Percentiles rank a stretch among this genome's conserved stretches.
Evolutionary conservation across 2,329 filamentous ascomycete species (phyloP).

Genomic region (Epicoccum nigrum): DNA sequence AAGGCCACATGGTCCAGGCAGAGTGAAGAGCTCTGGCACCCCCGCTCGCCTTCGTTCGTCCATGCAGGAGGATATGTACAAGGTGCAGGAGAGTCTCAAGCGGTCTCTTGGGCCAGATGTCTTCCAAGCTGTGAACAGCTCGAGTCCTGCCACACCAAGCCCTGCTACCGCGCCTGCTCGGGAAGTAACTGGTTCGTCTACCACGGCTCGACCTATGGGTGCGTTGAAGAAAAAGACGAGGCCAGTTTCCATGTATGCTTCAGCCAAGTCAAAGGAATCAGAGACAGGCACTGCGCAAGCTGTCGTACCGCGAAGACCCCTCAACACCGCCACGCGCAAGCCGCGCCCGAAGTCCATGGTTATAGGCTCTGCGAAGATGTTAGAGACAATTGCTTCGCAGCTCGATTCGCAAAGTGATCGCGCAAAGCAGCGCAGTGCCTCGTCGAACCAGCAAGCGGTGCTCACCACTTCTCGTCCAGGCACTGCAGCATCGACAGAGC

Average conservation of each 20-base stretch:
- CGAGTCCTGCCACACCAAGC: constrained; percentile 2
- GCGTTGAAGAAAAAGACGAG: not conserved
- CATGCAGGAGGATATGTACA: constrained; percentile 20
- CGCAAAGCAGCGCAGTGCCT: constrained; percentile 6
- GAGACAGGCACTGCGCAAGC: not conserved
- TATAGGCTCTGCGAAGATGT: constrained; percentile 4
- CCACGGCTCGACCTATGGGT: not conserved
- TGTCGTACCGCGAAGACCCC: not conserved
- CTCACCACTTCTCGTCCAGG: constrained; percentile 7
- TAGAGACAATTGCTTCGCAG: constrained; percentile 7
- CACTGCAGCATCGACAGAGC: not conserved
- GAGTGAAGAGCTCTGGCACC: constrained; percentile 9
- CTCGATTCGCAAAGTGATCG: constrained; percentile 9
- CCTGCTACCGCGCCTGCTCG: not conserved
- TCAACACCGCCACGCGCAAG: constrained; percentile 7
- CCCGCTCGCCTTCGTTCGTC: constrained; percentile 7
- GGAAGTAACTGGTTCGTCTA: not conserved
- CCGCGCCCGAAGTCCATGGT: constrained; percentile 16
- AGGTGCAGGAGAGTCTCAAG: constrained; percentile 10
- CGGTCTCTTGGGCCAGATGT: constrained; percentile 14
- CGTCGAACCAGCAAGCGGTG: not conserved
- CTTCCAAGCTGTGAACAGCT: constrained; percentile 1
- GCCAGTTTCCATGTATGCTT: not conserved
- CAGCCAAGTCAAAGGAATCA: not conserved
- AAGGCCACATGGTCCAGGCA: not conserved